Conservation (phyloP, 2,329 filamentous ascomycete species). For the Talaromyces amestolkiae region DNA sequence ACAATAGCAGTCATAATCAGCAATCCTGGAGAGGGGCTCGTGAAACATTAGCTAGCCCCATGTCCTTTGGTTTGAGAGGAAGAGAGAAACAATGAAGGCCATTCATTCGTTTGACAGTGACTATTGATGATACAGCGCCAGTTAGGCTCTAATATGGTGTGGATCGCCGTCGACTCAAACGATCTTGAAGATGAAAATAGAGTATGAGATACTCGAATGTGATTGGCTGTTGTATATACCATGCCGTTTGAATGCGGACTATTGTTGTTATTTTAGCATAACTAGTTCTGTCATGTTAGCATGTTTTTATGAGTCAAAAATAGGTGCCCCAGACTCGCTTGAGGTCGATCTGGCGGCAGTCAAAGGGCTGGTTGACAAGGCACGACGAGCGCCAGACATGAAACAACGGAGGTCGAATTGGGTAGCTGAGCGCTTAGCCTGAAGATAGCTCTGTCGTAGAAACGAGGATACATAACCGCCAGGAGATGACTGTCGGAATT, state of each 20-base stretch:
- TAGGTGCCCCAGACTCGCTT: neutral
- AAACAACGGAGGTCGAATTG: constrained; percentile 8
- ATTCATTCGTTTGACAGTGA: constrained; percentile 15
- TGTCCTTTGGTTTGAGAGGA: neutral
- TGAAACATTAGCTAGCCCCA: constrained; percentile 17
- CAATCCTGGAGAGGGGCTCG: constrained; percentile 3
- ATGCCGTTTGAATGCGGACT: neutral
- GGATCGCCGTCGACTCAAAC: neutral
- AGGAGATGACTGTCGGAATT: constrained; percentile 3
- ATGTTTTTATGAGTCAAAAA: neutral
- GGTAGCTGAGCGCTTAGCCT: constrained; percentile 8
- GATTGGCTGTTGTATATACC: constrained; percentile 1
- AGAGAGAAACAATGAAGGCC: constrained; percentile 17
- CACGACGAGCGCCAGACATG: constrained; percentile 8
- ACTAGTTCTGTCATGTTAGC: neutral
- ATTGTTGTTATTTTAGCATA: constrained; percentile 11
- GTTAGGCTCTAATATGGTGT: neutral
- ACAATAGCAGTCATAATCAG: constrained; percentile 5
- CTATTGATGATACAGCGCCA: constrained; percentile 13
- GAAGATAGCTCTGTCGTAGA: neutral
- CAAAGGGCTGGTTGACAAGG: constrained; percentile 16
- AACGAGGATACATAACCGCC: constrained; percentile 5
- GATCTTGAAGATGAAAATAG: neutral
- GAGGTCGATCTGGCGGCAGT: constrained; percentile 3
- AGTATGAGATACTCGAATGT: neutral